phyloP scores from a whole-genome alignment of 2,329 filamentous ascomycete species.

The Alternaria incomplexa region DNA sequence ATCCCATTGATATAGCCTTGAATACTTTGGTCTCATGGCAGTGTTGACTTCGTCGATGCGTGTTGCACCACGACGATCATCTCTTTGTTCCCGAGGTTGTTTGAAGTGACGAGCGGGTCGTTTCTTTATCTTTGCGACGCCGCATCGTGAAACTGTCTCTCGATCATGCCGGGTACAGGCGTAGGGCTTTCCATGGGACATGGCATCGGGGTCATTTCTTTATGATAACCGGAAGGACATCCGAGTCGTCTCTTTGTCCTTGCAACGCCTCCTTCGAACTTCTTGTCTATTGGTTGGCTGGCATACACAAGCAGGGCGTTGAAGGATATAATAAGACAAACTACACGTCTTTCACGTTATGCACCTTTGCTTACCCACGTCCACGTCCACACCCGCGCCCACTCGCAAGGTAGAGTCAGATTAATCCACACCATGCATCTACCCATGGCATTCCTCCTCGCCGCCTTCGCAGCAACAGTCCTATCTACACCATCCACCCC shows the following conservation, averaged over 20 bases:
- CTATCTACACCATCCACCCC: neutral
- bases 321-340: neutral
- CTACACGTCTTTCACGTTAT: neutral
- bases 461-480: neutral
- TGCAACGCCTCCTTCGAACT: neutral
- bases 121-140: neutral
- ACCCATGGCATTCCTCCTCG: neutral
- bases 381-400: neutral
- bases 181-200: neutral
- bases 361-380: neutral
- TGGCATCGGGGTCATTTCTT: neutral
- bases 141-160: neutral
- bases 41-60: neutral
- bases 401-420: neutral
- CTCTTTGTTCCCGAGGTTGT: neutral
- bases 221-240: neutral
- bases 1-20: neutral
- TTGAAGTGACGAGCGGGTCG: neutral
- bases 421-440: neutral
- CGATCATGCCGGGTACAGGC: neutral
- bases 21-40: neutral
- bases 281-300: neutral
- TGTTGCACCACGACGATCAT: neutral
- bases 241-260: neutral
- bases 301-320: neutral